These are phyloP conservation scores for Chytriomyces sp. DNA, from an alignment of 192 early-diverging fungal genomes.

Conservation along the genomic window DNA sequence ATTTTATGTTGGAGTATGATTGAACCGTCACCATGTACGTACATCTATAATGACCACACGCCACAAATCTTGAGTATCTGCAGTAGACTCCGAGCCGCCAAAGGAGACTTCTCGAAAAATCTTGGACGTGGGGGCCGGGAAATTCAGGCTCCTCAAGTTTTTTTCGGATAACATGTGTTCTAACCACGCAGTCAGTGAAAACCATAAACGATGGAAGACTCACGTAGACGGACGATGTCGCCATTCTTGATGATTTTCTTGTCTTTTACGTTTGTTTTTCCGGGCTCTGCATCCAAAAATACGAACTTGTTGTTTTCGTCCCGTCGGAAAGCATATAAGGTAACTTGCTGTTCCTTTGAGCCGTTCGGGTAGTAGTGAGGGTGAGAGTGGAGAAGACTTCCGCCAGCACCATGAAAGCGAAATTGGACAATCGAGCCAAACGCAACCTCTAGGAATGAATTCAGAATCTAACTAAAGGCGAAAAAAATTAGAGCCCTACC, in stretches of 20 bases:
- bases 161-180: not conserved
- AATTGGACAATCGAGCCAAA: constrained; percentile 86
- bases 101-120: constrained; percentile 19
- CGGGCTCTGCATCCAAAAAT: constrained; percentile 57
- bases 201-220: not conserved
- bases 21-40: constrained; percentile 1
- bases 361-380: constrained; percentile 78
- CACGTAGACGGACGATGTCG: constrained; percentile 76
- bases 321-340: constrained; percentile 84
- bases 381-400: constrained; percentile 95
- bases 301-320: constrained; percentile 93
- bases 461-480: not conserved
- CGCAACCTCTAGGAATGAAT: constrained; percentile 70
- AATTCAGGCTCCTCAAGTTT: not conserved
- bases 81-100: not conserved
- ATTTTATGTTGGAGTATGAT: not conserved
- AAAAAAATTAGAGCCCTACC: not conserved
- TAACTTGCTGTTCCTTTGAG: constrained; percentile 90
- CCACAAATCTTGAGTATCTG: constrained; percentile 55
- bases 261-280: constrained; percentile 28
- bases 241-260: constrained; percentile 73
- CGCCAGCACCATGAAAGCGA: constrained; percentile 80
- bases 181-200: not conserved
- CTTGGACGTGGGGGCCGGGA: not conserved
- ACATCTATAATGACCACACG: constrained; percentile 77